Percentiles rank a stretch among this genome's conserved stretches.
Conservation (phyloP, 331 rosid species). For the Cucumis variabilis region DNA sequence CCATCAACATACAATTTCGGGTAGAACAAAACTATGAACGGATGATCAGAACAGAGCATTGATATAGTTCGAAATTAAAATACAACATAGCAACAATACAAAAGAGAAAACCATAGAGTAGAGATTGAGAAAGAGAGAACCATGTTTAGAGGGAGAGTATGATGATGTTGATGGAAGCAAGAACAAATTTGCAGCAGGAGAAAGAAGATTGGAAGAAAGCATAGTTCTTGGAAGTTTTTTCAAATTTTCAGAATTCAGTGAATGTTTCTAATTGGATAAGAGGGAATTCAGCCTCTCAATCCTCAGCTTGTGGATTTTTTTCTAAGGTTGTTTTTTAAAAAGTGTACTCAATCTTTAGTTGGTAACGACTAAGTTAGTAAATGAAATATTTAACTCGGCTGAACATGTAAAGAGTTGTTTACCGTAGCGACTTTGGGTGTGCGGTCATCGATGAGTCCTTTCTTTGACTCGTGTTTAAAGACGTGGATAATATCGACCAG, state of each 20-base stretch:
- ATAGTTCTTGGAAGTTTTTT: slow-evolving; percentile 28
- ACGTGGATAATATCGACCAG: too few species aligned
- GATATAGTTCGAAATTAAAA: not conserved
- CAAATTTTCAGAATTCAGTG: not conserved
- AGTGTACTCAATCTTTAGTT: too few species aligned
- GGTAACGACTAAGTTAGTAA: too few species aligned
- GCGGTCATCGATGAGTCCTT: too few species aligned
- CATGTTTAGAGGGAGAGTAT: slow-evolving; percentile 36
- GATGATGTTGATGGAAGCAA: slow-evolving; percentile 27
- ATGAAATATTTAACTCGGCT: too few species aligned
- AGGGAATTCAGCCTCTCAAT: not conserved
- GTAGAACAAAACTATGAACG: not conserved
- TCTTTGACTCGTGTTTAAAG: too few species aligned
- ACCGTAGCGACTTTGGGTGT: too few species aligned
- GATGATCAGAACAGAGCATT: not conserved
- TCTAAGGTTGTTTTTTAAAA: too few species aligned
- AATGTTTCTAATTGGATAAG: not conserved
- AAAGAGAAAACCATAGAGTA: not conserved
- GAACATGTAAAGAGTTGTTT: too few species aligned
- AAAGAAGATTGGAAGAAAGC: slow-evolving; percentile 41
- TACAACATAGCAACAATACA: not conserved
- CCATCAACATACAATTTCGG: not conserved
- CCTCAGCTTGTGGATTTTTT: not conserved
- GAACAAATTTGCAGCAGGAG: slow-evolving; percentile 36
- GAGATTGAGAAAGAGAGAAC: slow-evolving; percentile 39